Evolutionary conservation across 139 green algal species (phyloP).

Genomic region (Microglena sp.): DNA sequence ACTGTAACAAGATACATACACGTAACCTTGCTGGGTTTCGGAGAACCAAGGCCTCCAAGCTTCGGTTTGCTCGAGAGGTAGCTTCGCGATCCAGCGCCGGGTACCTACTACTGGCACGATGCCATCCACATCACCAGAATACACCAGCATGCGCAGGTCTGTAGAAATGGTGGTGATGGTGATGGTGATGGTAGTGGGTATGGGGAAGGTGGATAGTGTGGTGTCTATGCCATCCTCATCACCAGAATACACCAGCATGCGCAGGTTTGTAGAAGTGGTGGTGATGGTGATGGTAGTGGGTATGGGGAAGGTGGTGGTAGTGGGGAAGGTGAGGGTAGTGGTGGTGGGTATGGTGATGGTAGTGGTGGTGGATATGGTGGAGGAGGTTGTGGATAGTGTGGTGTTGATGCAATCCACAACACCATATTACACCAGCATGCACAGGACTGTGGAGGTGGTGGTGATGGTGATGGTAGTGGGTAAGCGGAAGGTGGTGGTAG

Average conservation of each 20-base stretch:
- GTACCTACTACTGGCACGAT: slow-evolving; percentile 86
- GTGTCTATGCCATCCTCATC: slow-evolving; percentile 81
- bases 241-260: slow-evolving; percentile 89
- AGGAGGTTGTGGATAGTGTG: no score
- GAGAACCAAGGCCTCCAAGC: slow-evolving; percentile 86
- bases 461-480: no score
- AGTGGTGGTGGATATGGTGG: no score
- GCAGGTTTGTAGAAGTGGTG: no score
- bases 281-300: no score
- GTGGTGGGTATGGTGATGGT: no score
- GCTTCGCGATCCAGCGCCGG: slow-evolving; percentile 15
- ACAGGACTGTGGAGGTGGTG: no score
- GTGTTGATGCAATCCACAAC: slow-evolving; percentile 81
- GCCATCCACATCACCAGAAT: slow-evolving; percentile 79
- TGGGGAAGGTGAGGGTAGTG: no score
- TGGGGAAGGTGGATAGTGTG: no score
- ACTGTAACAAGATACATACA: no score
- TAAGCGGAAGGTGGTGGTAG: neutral
- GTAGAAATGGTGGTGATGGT: no score
- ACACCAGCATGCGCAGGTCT: slow-evolving; percentile 82
- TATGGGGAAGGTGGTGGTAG: neutral
- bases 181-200: no score
- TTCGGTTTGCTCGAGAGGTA: slow-evolving; percentile 39
- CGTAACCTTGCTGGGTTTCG: slow-evolving; percentile 78
- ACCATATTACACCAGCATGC: slow-evolving; percentile 89